Percentiles rank a stretch among this genome's conserved stretches.
phyloP scores from a whole-genome alignment of 108 stramenopile species.

The Nannochloropsis oceanica region DNA sequence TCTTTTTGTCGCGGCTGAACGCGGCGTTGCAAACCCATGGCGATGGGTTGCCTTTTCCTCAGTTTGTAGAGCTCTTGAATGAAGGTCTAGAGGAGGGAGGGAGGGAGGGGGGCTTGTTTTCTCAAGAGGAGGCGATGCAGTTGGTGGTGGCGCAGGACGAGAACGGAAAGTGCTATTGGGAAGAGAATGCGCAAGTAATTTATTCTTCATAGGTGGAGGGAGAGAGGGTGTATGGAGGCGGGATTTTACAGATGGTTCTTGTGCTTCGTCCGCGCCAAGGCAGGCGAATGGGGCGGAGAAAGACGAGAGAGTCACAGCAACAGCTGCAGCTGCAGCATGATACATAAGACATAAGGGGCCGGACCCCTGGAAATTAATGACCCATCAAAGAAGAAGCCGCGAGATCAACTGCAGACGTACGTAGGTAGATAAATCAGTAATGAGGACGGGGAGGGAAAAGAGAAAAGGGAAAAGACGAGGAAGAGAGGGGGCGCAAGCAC shows the following conservation, averaged over 20 bases:
- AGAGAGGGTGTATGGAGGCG: neutral
- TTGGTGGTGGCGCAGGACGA: neutral
- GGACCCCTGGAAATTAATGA: too few species aligned
- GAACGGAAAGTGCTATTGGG: neutral
- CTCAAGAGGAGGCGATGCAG: neutral
- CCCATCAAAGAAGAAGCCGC: too few species aligned
- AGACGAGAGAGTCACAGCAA: too few species aligned
- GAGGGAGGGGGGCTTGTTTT: neutral
- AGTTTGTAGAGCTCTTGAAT: neutral
- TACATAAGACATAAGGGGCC: too few species aligned
- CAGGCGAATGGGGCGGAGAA: too few species aligned
- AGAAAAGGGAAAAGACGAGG: too few species aligned
- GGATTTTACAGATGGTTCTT: neutral
- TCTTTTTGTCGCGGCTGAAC: neutral
- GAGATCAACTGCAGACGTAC: too few species aligned
- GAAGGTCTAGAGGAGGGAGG: neutral
- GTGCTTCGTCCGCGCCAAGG: too few species aligned
- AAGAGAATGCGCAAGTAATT: neutral
- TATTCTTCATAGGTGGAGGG: neutral
- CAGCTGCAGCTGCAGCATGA: too few species aligned
- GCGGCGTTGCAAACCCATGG: neutral
- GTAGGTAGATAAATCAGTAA: too few species aligned
- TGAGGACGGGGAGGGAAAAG: too few species aligned
- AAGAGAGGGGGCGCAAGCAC: too few species aligned
- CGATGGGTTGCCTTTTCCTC: neutral